phyloP scores from a whole-genome alignment of 1,284 basidiomycete species.

The Cutaneotrichosporon daszewskae region DNA sequence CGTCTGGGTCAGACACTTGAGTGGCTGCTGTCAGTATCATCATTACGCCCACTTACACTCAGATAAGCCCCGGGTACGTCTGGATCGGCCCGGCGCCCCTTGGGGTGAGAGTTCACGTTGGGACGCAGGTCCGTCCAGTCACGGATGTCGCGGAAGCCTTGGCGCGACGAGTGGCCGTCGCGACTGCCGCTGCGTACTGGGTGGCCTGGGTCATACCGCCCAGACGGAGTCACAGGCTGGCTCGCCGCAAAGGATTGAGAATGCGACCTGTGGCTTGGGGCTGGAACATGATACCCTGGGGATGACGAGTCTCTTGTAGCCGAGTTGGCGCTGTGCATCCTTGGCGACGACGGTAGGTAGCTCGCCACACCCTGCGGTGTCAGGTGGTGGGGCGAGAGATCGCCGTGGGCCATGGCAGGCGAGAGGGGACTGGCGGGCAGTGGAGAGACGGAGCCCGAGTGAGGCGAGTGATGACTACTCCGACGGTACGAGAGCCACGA shows the following conservation, averaged over 20 bases:
- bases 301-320: no score
- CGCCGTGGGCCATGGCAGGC: slow-evolving; percentile 26
- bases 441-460: slow-evolving; percentile 34
- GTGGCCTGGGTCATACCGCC: slow-evolving; percentile 3
- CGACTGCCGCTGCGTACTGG: not conserved
- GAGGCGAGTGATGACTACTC: slow-evolving; percentile 19
- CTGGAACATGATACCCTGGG: no score
- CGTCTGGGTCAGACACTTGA: slow-evolving; percentile 78
- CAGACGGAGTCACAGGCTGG: slow-evolving; percentile 35
- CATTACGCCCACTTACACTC: slow-evolving; percentile 34
- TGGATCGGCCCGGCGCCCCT: slow-evolving; percentile 42
- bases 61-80: slow-evolving; percentile 38
- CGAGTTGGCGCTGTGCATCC: not conserved
- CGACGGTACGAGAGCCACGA: slow-evolving; percentile 14
- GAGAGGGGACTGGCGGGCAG: slow-evolving; percentile 27
- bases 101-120: slow-evolving; percentile 26
- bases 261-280: slow-evolving; percentile 15
- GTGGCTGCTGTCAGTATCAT: slow-evolving; percentile 55
- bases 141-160: slow-evolving; percentile 38
- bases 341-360: slow-evolving; percentile 9
- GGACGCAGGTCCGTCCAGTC: slow-evolving; percentile 38
- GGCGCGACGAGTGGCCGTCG: slow-evolving; percentile 10
- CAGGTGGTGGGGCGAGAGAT: slow-evolving; percentile 19
- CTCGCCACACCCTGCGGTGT: slow-evolving; percentile 10
- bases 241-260: slow-evolving; percentile 29